Base-by-base conservation (phyloP, 441 rosid genomes). In the Euphorbia corollata region DNA sequence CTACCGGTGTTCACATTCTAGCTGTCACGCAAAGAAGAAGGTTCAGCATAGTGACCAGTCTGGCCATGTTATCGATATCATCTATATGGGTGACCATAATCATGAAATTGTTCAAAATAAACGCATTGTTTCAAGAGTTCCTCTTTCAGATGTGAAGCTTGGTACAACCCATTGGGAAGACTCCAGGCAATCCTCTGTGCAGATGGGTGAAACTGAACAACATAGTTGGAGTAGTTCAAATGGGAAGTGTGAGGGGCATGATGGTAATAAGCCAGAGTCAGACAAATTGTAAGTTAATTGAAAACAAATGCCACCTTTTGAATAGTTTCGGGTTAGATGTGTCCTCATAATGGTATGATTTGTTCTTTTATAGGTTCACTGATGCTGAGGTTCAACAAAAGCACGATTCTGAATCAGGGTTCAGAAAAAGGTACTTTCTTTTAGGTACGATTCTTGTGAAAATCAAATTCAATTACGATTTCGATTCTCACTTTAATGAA, bases 1-100 rank as follows among this genome's bases (percentile, higher is more conserved):
- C 65, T 75, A 66, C 51, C 66, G 54, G 64, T 75, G 78, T 57
- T 19, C 74, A 22, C 24, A 39, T 67, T 62, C 58, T 43, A 57
- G 48, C 51, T 75, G 78, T 68, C 19, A 20, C 24, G 74, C 71
- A 1, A 75, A 75, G 68, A 75, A 75, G 73, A 66, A 71, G 74
- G 74, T 70, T 70, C 74, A 63, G 19, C 74, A 68, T 34, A 61
- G 71, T 18, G 71, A 61, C 6, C 50, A 15, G 8, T 66, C 78
- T 12, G 45, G 69, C 22, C 57, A 19, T 53, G 47, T 75, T 4
- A 22, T 67, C 41, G 62, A 75, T 39, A 38, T 68, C 3, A 34
- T 70, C 38, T 66, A 75, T 41, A 36, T 70, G 30, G 68, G 78
- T 27, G n/a, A 62, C 19, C 78, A 75, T 63, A 57, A 70, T 58